Evolutionary conservation across 306 rosid genomes (phyloP), one percentile per base, ranked within the genome.

Genomic region (Spatholobus suberectus): DNA sequence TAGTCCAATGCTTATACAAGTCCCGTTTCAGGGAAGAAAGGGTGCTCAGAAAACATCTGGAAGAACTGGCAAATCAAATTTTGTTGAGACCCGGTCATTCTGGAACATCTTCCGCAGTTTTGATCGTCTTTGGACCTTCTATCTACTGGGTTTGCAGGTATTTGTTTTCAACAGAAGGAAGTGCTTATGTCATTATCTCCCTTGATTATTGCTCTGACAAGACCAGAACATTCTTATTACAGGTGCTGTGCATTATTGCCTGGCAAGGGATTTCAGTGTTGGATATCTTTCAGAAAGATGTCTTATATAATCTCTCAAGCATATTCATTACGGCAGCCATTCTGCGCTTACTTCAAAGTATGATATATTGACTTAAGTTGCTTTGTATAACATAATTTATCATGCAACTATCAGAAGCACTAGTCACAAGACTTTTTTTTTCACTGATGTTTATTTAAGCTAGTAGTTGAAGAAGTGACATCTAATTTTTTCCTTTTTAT

Each of bases 81-180:
- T 91, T 92, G 88, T 87, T 70, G 99, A 96, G 88, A 88, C 92
- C 57, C 81, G 99, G 73, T 88, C 99, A 32, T 94, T 92, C 85
- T 96, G 98, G 99, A 93, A 96, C 85, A 86, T 92, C 67, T 96
- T 92, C 85, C 91, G 94, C 74, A 90, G 91, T 84, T 96, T 96
- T 83, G 99, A 96, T 91, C 93, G 99, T 72, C 75, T 96, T 44
- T 96, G 99, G 99, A 96, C 98, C 78, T 96, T 96, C 83, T 96
- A 93, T 83, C 10, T 92, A 34, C 92, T 96, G 84, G 92, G 79
- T 76, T 85, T 93, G 83, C 99, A 96, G 99, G 99, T 96, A 91
- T 29, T 76, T 70, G 66, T 72, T 71, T 86, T 74, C 83, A 62
- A 67, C 81, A 37, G 52, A 73, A 23, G 76, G 81, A 83, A 75